A percentile compares a stretch with the other conserved stretches of the same genome.
Conservation (phyloP, 371 early-diverging fungal genomes). For the Haplosporangium sp. region DNA sequence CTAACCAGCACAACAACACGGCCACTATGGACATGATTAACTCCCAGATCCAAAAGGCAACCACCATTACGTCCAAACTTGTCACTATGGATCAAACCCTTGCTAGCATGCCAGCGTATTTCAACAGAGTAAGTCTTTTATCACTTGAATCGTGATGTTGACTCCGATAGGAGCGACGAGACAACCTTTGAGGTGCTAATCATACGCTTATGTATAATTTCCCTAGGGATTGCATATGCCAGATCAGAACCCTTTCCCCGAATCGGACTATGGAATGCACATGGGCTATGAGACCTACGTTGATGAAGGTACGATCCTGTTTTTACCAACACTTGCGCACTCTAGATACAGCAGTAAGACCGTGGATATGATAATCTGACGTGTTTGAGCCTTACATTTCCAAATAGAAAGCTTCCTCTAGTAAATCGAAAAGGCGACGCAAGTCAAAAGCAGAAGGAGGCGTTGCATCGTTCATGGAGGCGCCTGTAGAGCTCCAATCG, state of each 20-base stretch:
- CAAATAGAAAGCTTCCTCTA: conserved; percentile 52
- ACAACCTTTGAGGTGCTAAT: not conserved
- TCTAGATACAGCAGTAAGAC: too few species aligned
- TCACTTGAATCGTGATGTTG: too few species aligned
- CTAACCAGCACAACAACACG: conserved; percentile 57
- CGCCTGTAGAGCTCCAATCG: too few species aligned
- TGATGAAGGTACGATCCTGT: conserved; percentile 43
- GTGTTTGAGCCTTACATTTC: conserved; percentile 13
- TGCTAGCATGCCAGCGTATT: conserved; percentile 42
- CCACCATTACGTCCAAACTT: conserved; percentile 52
- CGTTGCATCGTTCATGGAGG: not conserved
- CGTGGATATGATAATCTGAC: not conserved
- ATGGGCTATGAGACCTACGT: conserved; percentile 41
- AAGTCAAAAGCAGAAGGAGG: not conserved
- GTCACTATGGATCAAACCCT: conserved; percentile 47
- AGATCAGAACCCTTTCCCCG: conserved; percentile 33
- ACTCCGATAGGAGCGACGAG: too few species aligned
- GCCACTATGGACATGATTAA: conserved; percentile 60
- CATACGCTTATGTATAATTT: not conserved
- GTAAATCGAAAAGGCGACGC: conserved; percentile 23
- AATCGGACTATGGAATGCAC: conserved; percentile 46
- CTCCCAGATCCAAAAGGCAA: conserved; percentile 59
- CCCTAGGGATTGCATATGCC: conserved; percentile 19
- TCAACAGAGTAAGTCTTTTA: conserved; percentile 28
- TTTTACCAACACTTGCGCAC: not conserved